Percentiles rank a stretch among this genome's conserved stretches.
phyloP scores from a whole-genome alignment of 2,329 filamentous ascomycete species.

The Cercospora zeina region DNA sequence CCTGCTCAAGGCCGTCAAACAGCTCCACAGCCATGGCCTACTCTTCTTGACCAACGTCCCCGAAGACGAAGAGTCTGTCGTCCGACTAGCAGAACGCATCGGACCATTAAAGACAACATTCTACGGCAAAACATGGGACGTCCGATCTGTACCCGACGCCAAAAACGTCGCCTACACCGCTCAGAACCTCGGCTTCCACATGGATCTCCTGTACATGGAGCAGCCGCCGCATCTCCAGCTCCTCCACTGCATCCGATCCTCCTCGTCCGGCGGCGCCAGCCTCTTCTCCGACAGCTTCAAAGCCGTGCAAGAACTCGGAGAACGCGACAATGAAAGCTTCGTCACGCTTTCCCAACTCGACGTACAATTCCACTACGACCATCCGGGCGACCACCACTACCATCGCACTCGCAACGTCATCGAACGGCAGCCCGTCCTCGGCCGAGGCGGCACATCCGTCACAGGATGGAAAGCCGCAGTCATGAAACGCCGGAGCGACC shows the following conservation, averaged over 20 bases:
- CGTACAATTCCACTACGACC: conserved; percentile 52
- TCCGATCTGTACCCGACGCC: conserved; percentile 74
- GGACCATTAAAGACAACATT: conserved; percentile 82
- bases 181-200: conserved; percentile 80
- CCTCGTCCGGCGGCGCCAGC: conserved; percentile 75
- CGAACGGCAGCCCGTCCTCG: conserved; percentile 20
- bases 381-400: conserved; percentile 44
- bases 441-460: neutral
- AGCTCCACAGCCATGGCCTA: conserved; percentile 68
- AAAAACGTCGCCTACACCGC: conserved; percentile 90
- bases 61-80: conserved; percentile 54
- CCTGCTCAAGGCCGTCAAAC: conserved; percentile 62
- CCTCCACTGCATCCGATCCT: conserved; percentile 84
- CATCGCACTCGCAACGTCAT: conserved; percentile 35
- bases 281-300: conserved; percentile 77
- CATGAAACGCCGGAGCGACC: neutral
- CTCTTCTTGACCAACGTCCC: conserved; percentile 77
- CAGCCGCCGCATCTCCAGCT: conserved; percentile 80
- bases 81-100: conserved; percentile 68
- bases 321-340: conserved; percentile 26
- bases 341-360: conserved; percentile 8
- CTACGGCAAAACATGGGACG: conserved; percentile 89
- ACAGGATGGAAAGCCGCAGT: neutral
- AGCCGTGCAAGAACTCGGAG: conserved; percentile 51
- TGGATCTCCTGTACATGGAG: conserved; percentile 85